Evolutionary conservation across 164 flowering plant genomes (phyloP).

Genomic region (Paratinospora sagittata): DNA sequence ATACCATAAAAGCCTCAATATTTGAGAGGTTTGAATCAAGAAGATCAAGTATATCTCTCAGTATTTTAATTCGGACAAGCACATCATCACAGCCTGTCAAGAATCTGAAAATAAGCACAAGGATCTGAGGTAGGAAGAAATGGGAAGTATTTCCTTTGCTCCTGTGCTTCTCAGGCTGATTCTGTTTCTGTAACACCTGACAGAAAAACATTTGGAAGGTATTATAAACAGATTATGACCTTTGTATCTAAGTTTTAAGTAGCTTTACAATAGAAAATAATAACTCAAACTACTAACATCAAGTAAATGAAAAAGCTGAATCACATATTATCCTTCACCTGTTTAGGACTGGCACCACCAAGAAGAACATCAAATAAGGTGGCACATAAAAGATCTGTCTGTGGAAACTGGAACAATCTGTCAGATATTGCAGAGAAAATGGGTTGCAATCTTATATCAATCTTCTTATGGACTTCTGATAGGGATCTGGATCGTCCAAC

Average conservation of each 20-base stretch:
- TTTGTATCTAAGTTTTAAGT: neutral
- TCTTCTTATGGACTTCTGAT: slow-evolving; percentile 53
- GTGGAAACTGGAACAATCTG: slow-evolving; percentile 75
- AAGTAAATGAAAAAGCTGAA: neutral
- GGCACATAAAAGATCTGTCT: slow-evolving; percentile 77
- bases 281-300: neutral
- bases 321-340: slow-evolving; percentile 40
- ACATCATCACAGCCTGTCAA: slow-evolving; percentile 57
- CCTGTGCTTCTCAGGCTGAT: slow-evolving; percentile 56
- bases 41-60: slow-evolving; percentile 78
- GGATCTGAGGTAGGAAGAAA: slow-evolving; percentile 82
- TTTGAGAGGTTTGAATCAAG: slow-evolving; percentile 89
- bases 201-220: neutral
- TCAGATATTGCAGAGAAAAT: slow-evolving; percentile 74
- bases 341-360: slow-evolving; percentile 99
- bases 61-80: slow-evolving; percentile 54
- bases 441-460: slow-evolving; percentile 47
- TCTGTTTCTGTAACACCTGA: slow-evolving; percentile 84
- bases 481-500: slow-evolving; percentile 67
- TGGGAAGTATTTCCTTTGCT: slow-evolving; percentile 54
- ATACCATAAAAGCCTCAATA: slow-evolving; percentile 91
- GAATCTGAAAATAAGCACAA: slow-evolving; percentile 74
- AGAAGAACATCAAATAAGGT: slow-evolving; percentile 96
- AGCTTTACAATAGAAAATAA: neutral
- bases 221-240: neutral